Evolutionary conservation across 2,329 filamentous ascomycete species (phyloP).

Genomic region (Claviceps spartinae): DNA sequence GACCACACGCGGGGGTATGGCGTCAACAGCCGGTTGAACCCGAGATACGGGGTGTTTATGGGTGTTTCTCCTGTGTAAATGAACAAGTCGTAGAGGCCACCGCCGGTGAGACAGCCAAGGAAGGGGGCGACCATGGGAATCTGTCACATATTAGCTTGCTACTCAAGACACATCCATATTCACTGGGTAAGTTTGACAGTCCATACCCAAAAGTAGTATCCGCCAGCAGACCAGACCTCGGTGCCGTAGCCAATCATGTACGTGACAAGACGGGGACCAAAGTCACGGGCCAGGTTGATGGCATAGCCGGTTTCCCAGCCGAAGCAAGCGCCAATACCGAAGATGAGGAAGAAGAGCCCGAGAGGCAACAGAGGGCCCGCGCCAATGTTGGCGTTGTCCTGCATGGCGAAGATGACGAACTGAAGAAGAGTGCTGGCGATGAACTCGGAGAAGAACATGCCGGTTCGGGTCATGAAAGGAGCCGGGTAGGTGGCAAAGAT

Average conservation of each 20-base stretch:
- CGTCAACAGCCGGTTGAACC: slow-evolving; percentile 38
- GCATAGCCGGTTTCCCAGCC: slow-evolving; percentile 68
- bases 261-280: slow-evolving; percentile 52
- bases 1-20: slow-evolving; percentile 23
- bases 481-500: slow-evolving; percentile 65
- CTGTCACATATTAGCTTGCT: slow-evolving; percentile 21
- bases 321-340: slow-evolving; percentile 59
- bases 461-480: slow-evolving; percentile 49
- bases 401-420: slow-evolving; percentile 58
- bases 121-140: slow-evolving; percentile 63
- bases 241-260: slow-evolving; percentile 55
- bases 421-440: slow-evolving; percentile 53
- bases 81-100: slow-evolving; percentile 53
- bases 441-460: slow-evolving; percentile 61
- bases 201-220: slow-evolving; percentile 59
- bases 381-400: slow-evolving; percentile 42
- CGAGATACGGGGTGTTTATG: slow-evolving; percentile 53
- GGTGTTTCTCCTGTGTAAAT: slow-evolving; percentile 59
- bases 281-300: slow-evolving; percentile 60
- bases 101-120: slow-evolving; percentile 47
- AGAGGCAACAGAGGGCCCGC: slow-evolving; percentile 44
- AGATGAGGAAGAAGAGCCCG: slow-evolving; percentile 57
- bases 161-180: neutral
- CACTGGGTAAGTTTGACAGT: neutral
- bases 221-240: slow-evolving; percentile 52